phyloP scores from a whole-genome alignment of 2,329 filamentous ascomycete genomes.

The Xylaria sp. region DNA sequence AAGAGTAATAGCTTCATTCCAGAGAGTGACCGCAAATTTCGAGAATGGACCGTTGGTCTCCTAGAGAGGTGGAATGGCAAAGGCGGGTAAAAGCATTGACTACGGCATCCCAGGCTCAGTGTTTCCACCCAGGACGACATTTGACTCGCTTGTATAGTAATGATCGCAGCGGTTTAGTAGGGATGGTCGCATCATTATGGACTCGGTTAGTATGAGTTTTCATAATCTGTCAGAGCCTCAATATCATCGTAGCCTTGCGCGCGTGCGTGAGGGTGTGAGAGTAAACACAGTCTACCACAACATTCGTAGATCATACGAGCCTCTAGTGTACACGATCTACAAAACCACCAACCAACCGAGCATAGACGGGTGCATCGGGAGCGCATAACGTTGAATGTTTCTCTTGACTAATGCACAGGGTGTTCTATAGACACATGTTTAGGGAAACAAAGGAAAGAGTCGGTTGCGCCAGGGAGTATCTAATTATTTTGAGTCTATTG shows the following conservation, averaged over 20 bases:
- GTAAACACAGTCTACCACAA: background rate
- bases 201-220: background rate
- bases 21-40: constrained; percentile 64
- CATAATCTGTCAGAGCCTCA: background rate
- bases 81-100: background rate
- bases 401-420: constrained; percentile 70
- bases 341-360: constrained; percentile 3
- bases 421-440: constrained; percentile 66
- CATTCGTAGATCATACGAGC: background rate
- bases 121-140: background rate
- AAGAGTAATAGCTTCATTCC: constrained; percentile 66
- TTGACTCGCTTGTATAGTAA: background rate
- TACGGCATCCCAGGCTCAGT: background rate
- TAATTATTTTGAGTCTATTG: constrained; percentile 63
- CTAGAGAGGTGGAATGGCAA: constrained; percentile 62
- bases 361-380: background rate
- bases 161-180: background rate
- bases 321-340: constrained; percentile 14
- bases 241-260: background rate
- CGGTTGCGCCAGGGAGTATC: constrained; percentile 48
- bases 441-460: constrained; percentile 64
- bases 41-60: constrained; percentile 75
- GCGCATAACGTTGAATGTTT: constrained; percentile 42
- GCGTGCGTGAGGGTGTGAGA: background rate
- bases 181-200: background rate